phyloP scores from a whole-genome alignment of 1,284 basidiomycete genomes.

The Apiotrichum laibachii region DNA sequence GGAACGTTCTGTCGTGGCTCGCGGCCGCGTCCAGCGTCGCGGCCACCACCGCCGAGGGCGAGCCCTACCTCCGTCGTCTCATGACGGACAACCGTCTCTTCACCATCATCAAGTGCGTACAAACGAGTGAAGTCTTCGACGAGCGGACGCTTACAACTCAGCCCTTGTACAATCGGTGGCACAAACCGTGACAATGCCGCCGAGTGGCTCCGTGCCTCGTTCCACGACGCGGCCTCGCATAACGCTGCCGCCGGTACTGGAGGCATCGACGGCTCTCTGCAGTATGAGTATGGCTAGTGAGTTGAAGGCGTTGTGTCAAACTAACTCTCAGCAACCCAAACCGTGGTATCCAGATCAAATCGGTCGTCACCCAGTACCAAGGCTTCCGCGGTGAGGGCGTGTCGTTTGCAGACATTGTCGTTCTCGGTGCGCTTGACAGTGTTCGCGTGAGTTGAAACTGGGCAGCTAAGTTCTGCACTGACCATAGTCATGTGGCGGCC shows the following conservation, averaged over 20 bases:
- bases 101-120: not conserved
- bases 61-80: not conserved
- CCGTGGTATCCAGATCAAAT: conserved; percentile 12
- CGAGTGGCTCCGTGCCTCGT: conserved; percentile 22
- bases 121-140: not conserved
- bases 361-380: conserved; percentile 16
- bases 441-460: conserved; percentile 7
- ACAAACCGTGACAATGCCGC: conserved; percentile 17
- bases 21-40: too few relatives aligned
- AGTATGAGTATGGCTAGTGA: conserved; percentile 17
- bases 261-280: conserved; percentile 23
- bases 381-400: conserved; percentile 16
- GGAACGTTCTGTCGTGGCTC: too few relatives aligned
- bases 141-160: not conserved
- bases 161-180: conserved; percentile 37
- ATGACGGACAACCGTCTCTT: not conserved
- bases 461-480: too few relatives aligned
- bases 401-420: conserved; percentile 17
- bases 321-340: conserved; percentile 12
- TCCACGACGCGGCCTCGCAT: conserved; percentile 23
- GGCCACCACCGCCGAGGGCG: too few relatives aligned
- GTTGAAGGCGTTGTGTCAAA: not conserved
- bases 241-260: conserved; percentile 19
- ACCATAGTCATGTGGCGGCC: conserved; percentile 18
- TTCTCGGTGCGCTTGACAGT: conserved; percentile 18